Base-by-base conservation (phyloP, 176 grass and related monocot species). In the Ananas comosus region DNA sequence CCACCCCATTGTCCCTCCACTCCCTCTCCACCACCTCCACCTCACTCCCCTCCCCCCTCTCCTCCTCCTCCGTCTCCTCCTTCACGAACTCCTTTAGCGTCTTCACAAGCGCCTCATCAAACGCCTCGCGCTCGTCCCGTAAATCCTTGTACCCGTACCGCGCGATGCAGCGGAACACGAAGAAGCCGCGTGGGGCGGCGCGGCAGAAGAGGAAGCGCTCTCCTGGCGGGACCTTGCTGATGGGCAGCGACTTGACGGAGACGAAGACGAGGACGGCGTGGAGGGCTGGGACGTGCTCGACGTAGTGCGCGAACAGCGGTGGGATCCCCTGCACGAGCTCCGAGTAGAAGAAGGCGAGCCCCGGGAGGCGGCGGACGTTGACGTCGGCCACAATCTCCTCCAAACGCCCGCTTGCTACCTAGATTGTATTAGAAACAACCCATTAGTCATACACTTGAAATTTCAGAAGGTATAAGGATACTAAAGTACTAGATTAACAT, bases 81-180 rank as follows among this genome's bases (percentile, higher is more conserved):
- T 79, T 78, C 61, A 91, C 19, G 27, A 82, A 96, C 16, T 77
- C 75, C 49, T 75, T 58, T 72, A 96, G 66, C 74, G 66, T 85
- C 11, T 74, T 53, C 10, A 85, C 90, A 23, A 96, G 74, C 85
- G 75, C 86, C 57, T 83, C 83, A 53, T 96, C 91, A 0, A 91
- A 88, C 53, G 86, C 80, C 12, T 96, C 91, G 2, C 91, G 85
- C 75, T 91, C 88, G 74, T 67, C 81, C 54, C 87, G 88, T 29
- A 88, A 68, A 70, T 96, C 92, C 75, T 96, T 91, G 71, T 96
- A 96, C 5, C 92, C 88, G 11, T 89, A 96, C 23, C 92, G 69
- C 0, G 80, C 92, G 58, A 96, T 88, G 0, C 92, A 96, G 0
- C 88, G 72, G 23, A 96, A 96, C 80, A 96, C 85, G 64, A 85